These are phyloP conservation scores for Candida alai DNA, from an alignment of 805 yeast genomes.

Conservation along the genomic window DNA sequence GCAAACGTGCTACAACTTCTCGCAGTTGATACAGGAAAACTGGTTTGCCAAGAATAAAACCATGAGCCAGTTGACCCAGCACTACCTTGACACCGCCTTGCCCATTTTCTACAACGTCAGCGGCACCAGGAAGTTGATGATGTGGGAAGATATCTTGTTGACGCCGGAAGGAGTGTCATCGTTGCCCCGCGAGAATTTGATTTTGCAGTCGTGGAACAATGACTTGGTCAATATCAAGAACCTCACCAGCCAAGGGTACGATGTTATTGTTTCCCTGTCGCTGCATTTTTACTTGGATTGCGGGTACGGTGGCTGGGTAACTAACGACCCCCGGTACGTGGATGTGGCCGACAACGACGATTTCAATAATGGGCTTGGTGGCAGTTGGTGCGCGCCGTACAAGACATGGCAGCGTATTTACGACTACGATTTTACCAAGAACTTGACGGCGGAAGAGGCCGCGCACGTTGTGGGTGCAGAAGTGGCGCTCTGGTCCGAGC, in stretches of 20 bases:
- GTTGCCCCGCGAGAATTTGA: conserved; percentile 25
- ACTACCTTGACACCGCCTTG: conserved; percentile 31
- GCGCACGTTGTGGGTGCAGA: conserved; percentile 36
- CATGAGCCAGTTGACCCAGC: conserved; percentile 26
- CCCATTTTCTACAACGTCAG: conserved; percentile 26
- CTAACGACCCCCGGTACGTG: conserved; percentile 32
- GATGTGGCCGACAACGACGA: conserved; percentile 18
- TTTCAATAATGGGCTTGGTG: conserved; percentile 29
- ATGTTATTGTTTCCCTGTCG: conserved; percentile 34
- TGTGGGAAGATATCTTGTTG: conserved; percentile 40
- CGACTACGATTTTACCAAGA: conserved; percentile 28
- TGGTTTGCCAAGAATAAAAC: conserved; percentile 28
- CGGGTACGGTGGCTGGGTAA: conserved; percentile 35
- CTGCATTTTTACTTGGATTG: conserved; percentile 37
- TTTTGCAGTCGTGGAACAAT: conserved; percentile 34
- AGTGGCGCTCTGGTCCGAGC: conserved; percentile 39
- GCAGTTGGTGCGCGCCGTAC: conserved; percentile 42
- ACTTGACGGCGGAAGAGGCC: conserved; percentile 26
- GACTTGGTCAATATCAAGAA: conserved; percentile 18
- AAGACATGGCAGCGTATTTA: conserved; percentile 43
- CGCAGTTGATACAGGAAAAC: conserved; percentile 16
- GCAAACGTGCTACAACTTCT: conserved; percentile 29
- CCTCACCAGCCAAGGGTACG: conserved; percentile 32
- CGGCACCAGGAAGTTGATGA: conserved; percentile 23
- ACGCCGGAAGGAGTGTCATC: conserved; percentile 19